Conservation (phyloP, 2,329 filamentous ascomycete species). For the Rachicladosporium sp. region DNA sequence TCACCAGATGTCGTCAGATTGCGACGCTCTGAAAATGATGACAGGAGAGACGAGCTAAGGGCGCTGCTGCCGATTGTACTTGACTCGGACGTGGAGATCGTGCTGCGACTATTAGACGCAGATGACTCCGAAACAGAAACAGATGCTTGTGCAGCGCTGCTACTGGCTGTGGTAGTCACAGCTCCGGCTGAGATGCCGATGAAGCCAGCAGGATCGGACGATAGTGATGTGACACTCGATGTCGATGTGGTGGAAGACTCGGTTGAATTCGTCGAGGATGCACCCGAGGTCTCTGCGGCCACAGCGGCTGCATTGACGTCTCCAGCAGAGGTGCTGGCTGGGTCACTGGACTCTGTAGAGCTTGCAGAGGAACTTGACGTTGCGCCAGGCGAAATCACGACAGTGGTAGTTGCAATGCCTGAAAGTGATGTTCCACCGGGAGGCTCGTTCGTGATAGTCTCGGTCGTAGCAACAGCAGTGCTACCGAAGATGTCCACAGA, state of each 20-base stretch:
- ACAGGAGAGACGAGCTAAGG: background rate
- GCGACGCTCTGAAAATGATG: background rate
- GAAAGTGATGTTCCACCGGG: background rate
- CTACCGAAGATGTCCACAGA: conserved; percentile 7
- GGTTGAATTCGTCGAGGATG: no score
- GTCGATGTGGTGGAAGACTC: no score
- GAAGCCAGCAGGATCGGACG: background rate
- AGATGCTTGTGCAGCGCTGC: background rate
- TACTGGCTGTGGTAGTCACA: background rate
- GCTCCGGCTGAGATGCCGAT: background rate
- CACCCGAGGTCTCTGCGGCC: no score
- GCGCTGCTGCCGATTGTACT: no score
- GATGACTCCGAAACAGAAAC: background rate
- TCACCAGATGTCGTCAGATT: conserved; percentile 17
- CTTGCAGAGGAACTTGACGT: background rate
- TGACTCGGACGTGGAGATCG: background rate
- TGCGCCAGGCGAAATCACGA: background rate
- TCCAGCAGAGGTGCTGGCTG: no score
- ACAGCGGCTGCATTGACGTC: no score
- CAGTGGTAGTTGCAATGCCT: conserved; percentile 4
- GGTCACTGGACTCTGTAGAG: background rate
- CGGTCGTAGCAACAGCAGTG: conserved; percentile 5
- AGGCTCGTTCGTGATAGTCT: conserved; percentile 4
- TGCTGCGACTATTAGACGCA: conserved; percentile 4
- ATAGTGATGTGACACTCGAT: no score